phyloP scores from a whole-genome alignment of 2,329 filamentous ascomycete species.

The Penicillium brevicompactum region DNA sequence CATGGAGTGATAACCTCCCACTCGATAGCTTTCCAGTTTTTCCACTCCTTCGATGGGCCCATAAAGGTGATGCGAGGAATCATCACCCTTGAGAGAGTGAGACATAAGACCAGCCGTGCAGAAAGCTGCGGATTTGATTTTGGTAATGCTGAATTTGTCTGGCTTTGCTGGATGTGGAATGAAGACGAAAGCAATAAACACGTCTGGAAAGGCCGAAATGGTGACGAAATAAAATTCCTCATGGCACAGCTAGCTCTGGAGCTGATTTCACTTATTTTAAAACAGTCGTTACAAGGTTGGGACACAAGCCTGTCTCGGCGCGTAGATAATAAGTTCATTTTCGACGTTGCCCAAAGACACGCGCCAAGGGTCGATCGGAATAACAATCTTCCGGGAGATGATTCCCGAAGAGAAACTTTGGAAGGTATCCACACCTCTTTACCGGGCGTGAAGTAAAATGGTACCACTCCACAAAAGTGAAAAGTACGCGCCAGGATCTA shows the following conservation, averaged over 20 bases:
- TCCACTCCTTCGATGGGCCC: conserved; percentile 22
- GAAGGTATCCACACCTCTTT: too few species aligned
- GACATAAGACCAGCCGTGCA: background rate
- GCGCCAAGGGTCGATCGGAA: too few species aligned
- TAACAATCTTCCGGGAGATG: too few species aligned
- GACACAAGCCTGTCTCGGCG: background rate
- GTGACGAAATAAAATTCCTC: background rate
- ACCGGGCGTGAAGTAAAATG: too few species aligned
- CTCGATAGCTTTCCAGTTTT: conserved; percentile 25
- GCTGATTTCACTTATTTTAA: background rate
- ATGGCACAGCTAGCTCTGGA: background rate
- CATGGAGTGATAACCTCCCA: conserved; percentile 33
- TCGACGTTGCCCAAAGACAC: too few species aligned
- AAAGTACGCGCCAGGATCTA: too few species aligned
- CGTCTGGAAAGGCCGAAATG: background rate
- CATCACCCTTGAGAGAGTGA: background rate
- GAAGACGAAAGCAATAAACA: background rate
- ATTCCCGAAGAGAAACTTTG: too few species aligned
- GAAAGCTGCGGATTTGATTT: background rate
- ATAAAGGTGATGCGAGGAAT: background rate
- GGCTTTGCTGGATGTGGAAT: background rate
- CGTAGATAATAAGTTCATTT: too few species aligned
- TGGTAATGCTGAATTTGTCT: background rate
- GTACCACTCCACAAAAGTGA: too few species aligned
- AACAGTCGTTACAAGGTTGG: background rate